Evolutionary conservation across 805 yeast species (phyloP), one percentile per base, ranked within the genome.

Genomic region (Candida easanensis): DNA sequence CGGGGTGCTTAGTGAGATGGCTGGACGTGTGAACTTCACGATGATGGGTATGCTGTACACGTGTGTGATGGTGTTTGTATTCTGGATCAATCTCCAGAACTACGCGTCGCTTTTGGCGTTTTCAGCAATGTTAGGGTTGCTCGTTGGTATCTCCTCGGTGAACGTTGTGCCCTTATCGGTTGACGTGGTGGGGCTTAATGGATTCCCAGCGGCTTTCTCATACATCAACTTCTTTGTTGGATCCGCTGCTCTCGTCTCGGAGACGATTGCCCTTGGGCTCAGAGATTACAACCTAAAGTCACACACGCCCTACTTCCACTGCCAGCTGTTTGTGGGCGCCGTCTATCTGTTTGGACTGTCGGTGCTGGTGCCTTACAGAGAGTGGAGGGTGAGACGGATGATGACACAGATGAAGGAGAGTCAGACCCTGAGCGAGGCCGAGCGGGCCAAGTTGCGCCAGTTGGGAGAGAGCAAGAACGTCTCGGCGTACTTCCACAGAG

Each of bases 321-420:
- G 84, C 2, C 88, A 82, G 53, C 67, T 80, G 1, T 80, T 79
- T 56, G 73, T 79, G 4, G 88, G 85, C 2, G 53, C 69, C 16
- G 59, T 74, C 36, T 74, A 72, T 49, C 54, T 73, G n/a, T 61
- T 60, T 10, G 74, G 74, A 0, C 54, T 73, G 10, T 5, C 77
- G 3, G 44, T 77, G 21, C 60, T 74, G 42, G 45, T 77, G 2
- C 62, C 76, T 0, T 63, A 78, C 17, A 66, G 89, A 49, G 82
- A 79, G 49, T 68, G 70, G 66, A 65, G 74, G 42, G 75, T 82
- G 2, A 52, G 68, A 35, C 59, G 73, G 36, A 66, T 66, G 55
- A 47, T 79, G 13, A 43, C 44, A 11, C 57, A 53, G 33, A 13
- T 46, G 37, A 48, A 40, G 32, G 46, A 36, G 10, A 26, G 30